Base-by-base conservation (phyloP, 306 rosid genomes). In the Acmispon strigosus region DNA sequence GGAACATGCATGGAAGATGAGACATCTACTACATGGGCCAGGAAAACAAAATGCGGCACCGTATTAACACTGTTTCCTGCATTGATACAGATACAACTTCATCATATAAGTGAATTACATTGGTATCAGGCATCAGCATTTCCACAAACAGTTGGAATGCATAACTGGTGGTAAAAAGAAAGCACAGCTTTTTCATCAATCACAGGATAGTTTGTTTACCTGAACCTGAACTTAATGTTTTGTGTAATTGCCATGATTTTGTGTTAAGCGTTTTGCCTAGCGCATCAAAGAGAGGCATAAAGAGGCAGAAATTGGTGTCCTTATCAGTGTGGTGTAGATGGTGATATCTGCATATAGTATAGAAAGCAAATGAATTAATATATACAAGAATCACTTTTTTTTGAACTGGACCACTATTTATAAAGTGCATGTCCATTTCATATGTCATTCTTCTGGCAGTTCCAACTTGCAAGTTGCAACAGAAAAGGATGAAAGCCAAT, bases 271-370 rank as follows among this genome's bases (percentile, higher is more conserved):
- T 95, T 15, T 84, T 82, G 69, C 99, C 91, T 2, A 95, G 43
- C 3, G 78, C 91, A 47, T 95, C 97, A 70, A 95, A 95, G 57
- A 95, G 84, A 62, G 99, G 99, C 99, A 95, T 91, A 63, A 91
- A 95, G 76, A 95, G 96, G 88, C 99, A 91, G 89, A 95, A 89
- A 69, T 95, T 95, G 72, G 96, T 66, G 20, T 59, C 85, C 88
- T 75, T 86, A 16, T 91, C 88, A 24, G 90, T 75, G 71, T 83
- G 96, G 80, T 95, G 99, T 51, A 95, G 84, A 62, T 76, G 78
- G 74, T 89, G 90, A 84, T 89, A 95, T 77, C 99, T 95, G 91
- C 88, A 82, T 47, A 32, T 27, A 39, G 55, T 71, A 58, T 66
- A 27, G 44, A 53, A 62, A 68, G 41, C 11, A 55, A 51, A 29